A percentile compares a stretch with the other conserved stretches of the same genome.
Conservation (phyloP, 2,329 filamentous ascomycete genomes). For the Magnaporthales sp. region DNA sequence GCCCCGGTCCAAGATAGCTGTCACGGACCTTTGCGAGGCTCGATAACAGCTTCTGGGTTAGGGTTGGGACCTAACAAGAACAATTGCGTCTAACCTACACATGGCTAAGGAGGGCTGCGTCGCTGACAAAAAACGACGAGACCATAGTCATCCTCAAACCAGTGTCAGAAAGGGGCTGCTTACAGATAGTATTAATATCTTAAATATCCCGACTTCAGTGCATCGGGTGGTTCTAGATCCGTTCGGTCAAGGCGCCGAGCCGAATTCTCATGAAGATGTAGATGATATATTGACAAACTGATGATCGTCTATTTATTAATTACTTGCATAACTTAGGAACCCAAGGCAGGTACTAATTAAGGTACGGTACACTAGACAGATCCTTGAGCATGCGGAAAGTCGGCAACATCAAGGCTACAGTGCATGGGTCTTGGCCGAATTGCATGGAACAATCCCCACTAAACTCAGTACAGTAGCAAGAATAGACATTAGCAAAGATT, state of each 20-base stretch:
- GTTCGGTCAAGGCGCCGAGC: too few species aligned
- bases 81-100: background rate
- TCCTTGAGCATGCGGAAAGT: background rate
- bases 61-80: background rate
- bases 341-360: background rate
- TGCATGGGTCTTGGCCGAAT: background rate
- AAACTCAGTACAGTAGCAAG: background rate
- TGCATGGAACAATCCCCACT: background rate
- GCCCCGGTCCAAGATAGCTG: too few species aligned
- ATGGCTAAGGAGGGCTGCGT: background rate
- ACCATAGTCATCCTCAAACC: background rate
- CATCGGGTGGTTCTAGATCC: too few species aligned
- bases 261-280: too few species aligned
- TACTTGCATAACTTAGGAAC: background rate
- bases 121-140: background rate
- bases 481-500: background rate
- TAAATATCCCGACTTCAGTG: too few species aligned
- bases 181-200: too few species aligned
- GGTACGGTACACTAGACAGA: background rate
- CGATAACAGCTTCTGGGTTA: background rate
- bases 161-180: too few species aligned
- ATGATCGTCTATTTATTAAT: background rate
- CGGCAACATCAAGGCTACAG: background rate
- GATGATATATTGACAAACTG: background rate
- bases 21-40: background rate